Evolutionary conservation across 352 stramenopile species (phyloP).

Genomic region (Phytophthora europaea): DNA sequence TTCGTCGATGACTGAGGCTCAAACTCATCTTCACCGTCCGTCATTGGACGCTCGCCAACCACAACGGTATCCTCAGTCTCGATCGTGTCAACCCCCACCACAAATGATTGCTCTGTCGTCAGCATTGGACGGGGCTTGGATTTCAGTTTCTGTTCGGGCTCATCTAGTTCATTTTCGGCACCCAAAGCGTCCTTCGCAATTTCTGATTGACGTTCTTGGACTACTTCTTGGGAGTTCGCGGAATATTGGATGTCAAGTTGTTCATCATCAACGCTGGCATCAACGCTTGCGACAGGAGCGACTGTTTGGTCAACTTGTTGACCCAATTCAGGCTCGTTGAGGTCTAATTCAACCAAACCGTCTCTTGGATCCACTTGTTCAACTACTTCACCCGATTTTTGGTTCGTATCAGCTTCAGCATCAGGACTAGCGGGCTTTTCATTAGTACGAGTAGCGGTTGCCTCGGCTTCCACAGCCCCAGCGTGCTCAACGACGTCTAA

Average conservation of each 20-base stretch:
- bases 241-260: neutral
- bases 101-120: slow-evolving; percentile 75
- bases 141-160: slow-evolving; percentile 14
- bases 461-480: neutral
- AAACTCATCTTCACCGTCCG: slow-evolving; percentile 66
- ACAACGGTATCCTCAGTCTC: slow-evolving; percentile 74
- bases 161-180: slow-evolving; percentile 16
- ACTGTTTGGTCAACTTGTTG: neutral
- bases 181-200: neutral
- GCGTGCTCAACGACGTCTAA: neutral
- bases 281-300: neutral
- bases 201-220: neutral
- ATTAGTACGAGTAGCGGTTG: neutral
- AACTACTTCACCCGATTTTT: slow-evolving; percentile 10
- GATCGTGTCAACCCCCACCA: slow-evolving; percentile 71
- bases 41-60: slow-evolving; percentile 64
- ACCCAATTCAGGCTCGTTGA: neutral
- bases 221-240: slow-evolving; percentile 1
- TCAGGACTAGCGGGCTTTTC: neutral
- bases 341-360: slow-evolving; percentile 20
- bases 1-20: slow-evolving; percentile 23
- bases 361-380: neutral
- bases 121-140: slow-evolving; percentile 53
- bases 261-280: neutral
- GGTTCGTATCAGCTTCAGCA: neutral